Conservation (phyloP, 805 yeast species). For the Brettanomyces sp. region DNA sequence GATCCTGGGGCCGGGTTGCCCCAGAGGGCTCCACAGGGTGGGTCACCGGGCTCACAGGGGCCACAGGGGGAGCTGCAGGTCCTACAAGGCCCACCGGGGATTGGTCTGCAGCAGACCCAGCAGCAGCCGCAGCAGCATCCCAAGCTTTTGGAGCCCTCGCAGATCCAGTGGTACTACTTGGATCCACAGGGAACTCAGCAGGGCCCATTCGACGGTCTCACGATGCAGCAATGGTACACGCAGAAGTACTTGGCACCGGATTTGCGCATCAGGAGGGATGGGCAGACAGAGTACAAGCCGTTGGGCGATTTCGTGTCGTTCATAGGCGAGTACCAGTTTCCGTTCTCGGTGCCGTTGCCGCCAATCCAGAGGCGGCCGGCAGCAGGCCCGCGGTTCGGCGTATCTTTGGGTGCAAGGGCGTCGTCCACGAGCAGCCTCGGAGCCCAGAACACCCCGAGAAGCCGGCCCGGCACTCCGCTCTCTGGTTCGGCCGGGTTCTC, state of each 20-base stretch:
- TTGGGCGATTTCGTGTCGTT: conserved; percentile 43
- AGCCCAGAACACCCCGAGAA: not conserved
- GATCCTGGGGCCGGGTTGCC: no score
- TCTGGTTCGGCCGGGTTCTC: no score
- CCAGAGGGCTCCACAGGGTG: not conserved
- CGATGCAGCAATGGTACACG: conserved; percentile 74
- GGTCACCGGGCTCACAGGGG: not conserved
- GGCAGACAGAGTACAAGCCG: conserved; percentile 39
- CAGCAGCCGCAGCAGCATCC: conserved; percentile 1
- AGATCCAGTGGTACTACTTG: conserved; percentile 59
- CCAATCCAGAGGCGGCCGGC: not conserved
- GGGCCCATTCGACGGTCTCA: conserved; percentile 69
- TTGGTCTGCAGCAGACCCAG: not conserved
- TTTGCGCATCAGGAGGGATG: conserved; percentile 50
- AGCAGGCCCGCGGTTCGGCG: not conserved
- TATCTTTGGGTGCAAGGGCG: conserved; percentile 1
- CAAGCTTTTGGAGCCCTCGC: conserved; percentile 14
- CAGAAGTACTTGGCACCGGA: conserved; percentile 48
- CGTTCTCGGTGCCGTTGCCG: conserved; percentile 55
- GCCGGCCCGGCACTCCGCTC: no score
- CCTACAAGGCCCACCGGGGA: not conserved
- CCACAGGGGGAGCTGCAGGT: no score
- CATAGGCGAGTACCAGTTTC: conserved; percentile 42
- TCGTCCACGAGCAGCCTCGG: not conserved
- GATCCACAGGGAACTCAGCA: conserved; percentile 65